phyloP scores from a whole-genome alignment of 352 stramenopile genomes.

The Phytophthora fragariaefolia region DNA sequence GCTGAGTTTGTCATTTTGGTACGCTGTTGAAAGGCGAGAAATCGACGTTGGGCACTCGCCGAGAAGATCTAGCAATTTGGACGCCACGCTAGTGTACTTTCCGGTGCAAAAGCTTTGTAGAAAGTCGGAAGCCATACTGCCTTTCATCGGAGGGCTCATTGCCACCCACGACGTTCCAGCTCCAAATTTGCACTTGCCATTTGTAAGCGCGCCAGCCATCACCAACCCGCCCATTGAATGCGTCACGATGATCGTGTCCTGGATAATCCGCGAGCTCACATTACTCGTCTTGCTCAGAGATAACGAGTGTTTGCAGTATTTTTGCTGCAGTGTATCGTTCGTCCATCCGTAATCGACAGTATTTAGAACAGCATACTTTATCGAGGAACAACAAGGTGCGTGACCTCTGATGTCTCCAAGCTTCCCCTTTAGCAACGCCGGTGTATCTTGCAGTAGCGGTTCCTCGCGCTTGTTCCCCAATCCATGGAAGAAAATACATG shows the following conservation, averaged over 20 bases:
- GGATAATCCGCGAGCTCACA: neutral
- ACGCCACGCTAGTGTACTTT: neutral
- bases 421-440: neutral
- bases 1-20: slow-evolving; percentile 26
- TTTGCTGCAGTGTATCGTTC: slow-evolving; percentile 9
- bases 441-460: slow-evolving; percentile 6
- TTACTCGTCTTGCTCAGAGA: slow-evolving; percentile 8
- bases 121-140: slow-evolving; percentile 8
- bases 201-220: slow-evolving; percentile 9
- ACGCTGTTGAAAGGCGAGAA: slow-evolving; percentile 20
- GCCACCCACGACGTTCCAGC: slow-evolving; percentile 27
- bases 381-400: slow-evolving; percentile 13
- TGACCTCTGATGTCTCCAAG: slow-evolving; percentile 5
- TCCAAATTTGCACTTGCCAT: slow-evolving; percentile 15
- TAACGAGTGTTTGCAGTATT: slow-evolving; percentile 7
- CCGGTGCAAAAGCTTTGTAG: neutral
- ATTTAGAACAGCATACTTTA: slow-evolving; percentile 19
- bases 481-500: slow-evolving; percentile 21
- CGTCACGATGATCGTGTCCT: slow-evolving; percentile 20
- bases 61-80: neutral
- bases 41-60: slow-evolving; percentile 17
- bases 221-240: slow-evolving; percentile 20
- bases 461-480: slow-evolving; percentile 8
- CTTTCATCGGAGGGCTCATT: slow-evolving; percentile 25
- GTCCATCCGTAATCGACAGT: slow-evolving; percentile 11